Evolutionary conservation across 768 basidiomycete genomes (phyloP).

Genomic region (Pisolithus tinctorius): DNA sequence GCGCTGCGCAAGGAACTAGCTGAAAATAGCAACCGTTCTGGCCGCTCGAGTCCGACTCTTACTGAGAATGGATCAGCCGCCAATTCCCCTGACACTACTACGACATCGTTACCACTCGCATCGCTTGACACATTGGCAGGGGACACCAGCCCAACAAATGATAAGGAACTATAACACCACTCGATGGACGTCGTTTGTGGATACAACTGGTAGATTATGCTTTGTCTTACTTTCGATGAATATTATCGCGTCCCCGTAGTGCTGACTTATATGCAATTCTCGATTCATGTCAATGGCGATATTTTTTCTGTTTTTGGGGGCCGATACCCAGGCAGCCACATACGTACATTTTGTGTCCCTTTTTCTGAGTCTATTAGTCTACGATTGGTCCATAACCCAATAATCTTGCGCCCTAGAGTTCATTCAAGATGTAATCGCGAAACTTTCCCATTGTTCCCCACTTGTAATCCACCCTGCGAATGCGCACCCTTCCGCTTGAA

Average conservation of each 20-base stretch:
- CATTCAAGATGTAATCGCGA: slow-evolving; percentile 22
- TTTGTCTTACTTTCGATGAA: background rate
- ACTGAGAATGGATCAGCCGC: slow-evolving; percentile 36
- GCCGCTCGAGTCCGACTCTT: slow-evolving; percentile 44
- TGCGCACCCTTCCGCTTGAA: slow-evolving; percentile 38
- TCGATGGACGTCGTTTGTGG: background rate
- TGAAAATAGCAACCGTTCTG: slow-evolving; percentile 52
- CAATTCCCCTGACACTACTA: slow-evolving; percentile 28
- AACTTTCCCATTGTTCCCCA: slow-evolving; percentile 48
- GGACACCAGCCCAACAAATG: slow-evolving; percentile 9
- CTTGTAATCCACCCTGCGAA: slow-evolving; percentile 62
- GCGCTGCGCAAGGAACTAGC: slow-evolving; percentile 86
- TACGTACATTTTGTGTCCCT: background rate
- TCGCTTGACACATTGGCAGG: slow-evolving; percentile 13
- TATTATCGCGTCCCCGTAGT: slow-evolving; percentile 9
- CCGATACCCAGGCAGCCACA: no score
- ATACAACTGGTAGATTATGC: no score
- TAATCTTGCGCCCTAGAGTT: background rate
- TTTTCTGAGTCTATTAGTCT: background rate
- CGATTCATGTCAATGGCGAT: slow-evolving; percentile 2
- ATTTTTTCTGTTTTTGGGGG: slow-evolving; percentile 4
- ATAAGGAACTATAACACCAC: slow-evolving; percentile 25
- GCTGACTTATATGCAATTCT: slow-evolving; percentile 8
- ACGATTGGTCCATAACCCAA: no score
- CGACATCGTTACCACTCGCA: slow-evolving; percentile 12